Conservation (phyloP, 2,329 filamentous ascomycete genomes). For the Aspergillus felis region DNA sequence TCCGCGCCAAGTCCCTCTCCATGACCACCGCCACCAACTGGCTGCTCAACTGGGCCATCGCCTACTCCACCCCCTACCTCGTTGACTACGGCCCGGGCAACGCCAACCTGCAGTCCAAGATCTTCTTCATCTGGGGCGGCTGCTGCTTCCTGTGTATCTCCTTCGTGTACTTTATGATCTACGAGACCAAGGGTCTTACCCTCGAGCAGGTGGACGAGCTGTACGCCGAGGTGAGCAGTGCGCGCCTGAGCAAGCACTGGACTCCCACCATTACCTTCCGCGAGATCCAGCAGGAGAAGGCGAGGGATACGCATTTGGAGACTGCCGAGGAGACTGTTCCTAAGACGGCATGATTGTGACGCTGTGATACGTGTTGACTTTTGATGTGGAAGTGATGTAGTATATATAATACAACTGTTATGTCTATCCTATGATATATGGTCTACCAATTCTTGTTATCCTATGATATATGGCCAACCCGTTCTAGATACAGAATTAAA, state of each 20-base stretch:
- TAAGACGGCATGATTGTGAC: neutral
- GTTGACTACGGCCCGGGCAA: constrained; percentile 64
- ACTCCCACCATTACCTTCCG: neutral
- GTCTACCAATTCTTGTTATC: too few relatives aligned
- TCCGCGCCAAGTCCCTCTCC: constrained; percentile 44
- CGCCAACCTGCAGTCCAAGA: constrained; percentile 59
- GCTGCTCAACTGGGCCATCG: constrained; percentile 70
- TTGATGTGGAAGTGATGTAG: too few relatives aligned
- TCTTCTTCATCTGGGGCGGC: constrained; percentile 58
- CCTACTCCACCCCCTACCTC: constrained; percentile 77
- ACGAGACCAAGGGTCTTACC: constrained; percentile 80
- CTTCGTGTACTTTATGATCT: constrained; percentile 66
- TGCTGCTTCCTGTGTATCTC: constrained; percentile 52
- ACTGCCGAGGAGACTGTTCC: neutral
- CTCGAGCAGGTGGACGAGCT: constrained; percentile 81
- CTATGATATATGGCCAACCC: too few relatives aligned
- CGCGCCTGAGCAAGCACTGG: constrained; percentile 37
- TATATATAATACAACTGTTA: too few relatives aligned
- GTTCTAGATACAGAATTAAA: too few relatives aligned
- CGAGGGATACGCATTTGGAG: neutral
- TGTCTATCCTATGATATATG: too few relatives aligned
- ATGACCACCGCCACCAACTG: constrained; percentile 56
- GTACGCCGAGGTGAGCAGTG: constrained; percentile 60
- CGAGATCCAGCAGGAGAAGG: neutral
- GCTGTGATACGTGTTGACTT: too few relatives aligned